Evolutionary conservation across 768 basidiomycete genomes (phyloP).

Genomic region (Lactarius vividus): DNA sequence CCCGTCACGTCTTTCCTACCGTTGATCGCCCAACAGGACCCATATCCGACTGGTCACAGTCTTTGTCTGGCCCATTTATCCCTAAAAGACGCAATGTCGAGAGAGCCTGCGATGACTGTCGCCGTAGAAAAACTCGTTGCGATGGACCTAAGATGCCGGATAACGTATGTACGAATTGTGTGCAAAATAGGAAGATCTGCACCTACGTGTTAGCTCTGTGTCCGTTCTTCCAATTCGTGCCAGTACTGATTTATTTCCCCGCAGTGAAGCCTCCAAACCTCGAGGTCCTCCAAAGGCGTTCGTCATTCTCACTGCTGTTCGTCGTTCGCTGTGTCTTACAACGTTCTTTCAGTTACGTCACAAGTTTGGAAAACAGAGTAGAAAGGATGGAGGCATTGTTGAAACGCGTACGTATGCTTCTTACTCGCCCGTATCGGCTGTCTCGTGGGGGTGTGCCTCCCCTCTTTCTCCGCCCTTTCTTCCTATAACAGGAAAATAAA

Average conservation of each 20-base stretch:
- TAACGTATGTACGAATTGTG: conserved; percentile 40
- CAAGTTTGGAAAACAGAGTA: conserved; percentile 37
- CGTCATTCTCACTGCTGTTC: conserved; percentile 25
- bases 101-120: conserved; percentile 38
- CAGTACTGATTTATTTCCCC: conserved; percentile 2
- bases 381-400: conserved; percentile 39
- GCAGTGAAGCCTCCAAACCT: conserved; percentile 39
- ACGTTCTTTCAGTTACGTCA: conserved; percentile 33
- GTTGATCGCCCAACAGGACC: neutral
- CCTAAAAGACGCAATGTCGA: conserved; percentile 38
- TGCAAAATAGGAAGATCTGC: conserved; percentile 34
- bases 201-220: conserved; percentile 35
- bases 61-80: conserved; percentile 22
- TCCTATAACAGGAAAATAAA: too few species aligned
- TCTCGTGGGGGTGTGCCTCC: neutral
- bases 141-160: conserved; percentile 37
- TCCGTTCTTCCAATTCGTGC: neutral
- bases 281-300: conserved; percentile 42
- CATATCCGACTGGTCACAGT: conserved; percentile 14
- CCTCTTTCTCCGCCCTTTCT: neutral
- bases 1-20: conserved; percentile 9
- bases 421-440: neutral
- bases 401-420: conserved; percentile 35
- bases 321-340: conserved; percentile 5
- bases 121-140: conserved; percentile 36